Evolutionary conservation across 163 green algal genomes (phyloP).

Genomic region (Scenedesmus sp.): DNA sequence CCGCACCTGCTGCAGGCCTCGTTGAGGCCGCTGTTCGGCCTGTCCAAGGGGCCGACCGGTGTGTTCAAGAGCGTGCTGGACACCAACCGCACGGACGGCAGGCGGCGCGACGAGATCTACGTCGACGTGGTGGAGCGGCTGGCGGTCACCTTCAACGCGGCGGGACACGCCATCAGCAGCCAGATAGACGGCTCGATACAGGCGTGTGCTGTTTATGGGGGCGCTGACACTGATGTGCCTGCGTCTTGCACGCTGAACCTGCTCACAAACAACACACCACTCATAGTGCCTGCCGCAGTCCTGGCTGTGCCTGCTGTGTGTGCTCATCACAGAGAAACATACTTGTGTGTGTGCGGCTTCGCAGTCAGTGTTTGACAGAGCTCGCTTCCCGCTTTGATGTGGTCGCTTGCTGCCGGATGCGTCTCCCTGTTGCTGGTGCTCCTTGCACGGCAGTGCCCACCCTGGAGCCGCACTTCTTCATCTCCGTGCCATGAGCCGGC

Average conservation of each 20-base stretch:
- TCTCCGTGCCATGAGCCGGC: neutral
- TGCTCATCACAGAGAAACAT: too few relatives aligned
- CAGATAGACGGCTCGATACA: constrained; percentile 71
- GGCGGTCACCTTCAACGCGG: constrained; percentile 92
- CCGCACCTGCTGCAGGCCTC: too few relatives aligned
- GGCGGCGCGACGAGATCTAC: constrained; percentile 76
- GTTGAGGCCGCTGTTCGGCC: constrained; percentile 43
- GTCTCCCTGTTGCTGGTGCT: too few relatives aligned
- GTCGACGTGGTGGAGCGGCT: constrained; percentile 90
- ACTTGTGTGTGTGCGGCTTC: too few relatives aligned
- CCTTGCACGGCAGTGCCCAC: too few relatives aligned
- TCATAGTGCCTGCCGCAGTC: too few relatives aligned
- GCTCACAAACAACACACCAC: too few relatives aligned
- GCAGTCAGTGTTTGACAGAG: too few relatives aligned
- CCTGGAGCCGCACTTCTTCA: neutral
- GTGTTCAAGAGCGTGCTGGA: constrained; percentile 94
- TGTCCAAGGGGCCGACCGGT: constrained; percentile 78
- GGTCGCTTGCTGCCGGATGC: too few relatives aligned
- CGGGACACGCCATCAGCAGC: constrained; percentile 77
- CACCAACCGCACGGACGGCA: constrained; percentile 80
- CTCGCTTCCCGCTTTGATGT: too few relatives aligned
- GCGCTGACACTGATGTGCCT: neutral
- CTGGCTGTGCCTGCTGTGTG: too few relatives aligned
- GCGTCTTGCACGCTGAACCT: too few relatives aligned
- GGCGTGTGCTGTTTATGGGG: neutral